Base-by-base conservation (phyloP, 495 filamentous ascomycete genomes). In the Sphaerosporella brunnea region DNA sequence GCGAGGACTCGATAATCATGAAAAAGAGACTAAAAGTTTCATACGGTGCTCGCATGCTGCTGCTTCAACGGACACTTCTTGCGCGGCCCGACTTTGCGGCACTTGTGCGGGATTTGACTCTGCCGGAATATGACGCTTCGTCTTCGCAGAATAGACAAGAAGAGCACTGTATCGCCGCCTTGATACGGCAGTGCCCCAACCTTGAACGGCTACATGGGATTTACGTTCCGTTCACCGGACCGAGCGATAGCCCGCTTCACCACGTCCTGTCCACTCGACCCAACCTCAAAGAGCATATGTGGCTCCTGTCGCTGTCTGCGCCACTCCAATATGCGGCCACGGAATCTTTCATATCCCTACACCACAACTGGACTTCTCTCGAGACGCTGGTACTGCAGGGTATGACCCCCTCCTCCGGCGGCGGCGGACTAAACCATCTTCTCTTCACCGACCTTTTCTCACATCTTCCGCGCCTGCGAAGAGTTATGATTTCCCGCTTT, bases 151-250 rank as follows among this genome's bases (percentile, higher is more conserved):
- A n/a, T n/a, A n/a, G n/a, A n/a, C n/a, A n/a, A n/a, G n/a, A n/a
- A n/a, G n/a, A n/a, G 56, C 71, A 73, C 38, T 70, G 79, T 26
- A 68, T 87, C 3, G 81, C 84, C 3, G 84, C 82, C 3, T 64
- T 95, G 23, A 74, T 93, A 23, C 87, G 86, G 78, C 74, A 78
- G 3, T 93, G 85, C 58, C 83, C 83, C 8, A 88, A 90, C 58
- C 64, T 95, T n/a, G n/a, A n/a, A 58, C 68, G 72, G 35, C 64
- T 93, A n/a, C 62, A 77, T 28, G 84, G 85, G 2, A 74, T 79
- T 51, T 75, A 80, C 55, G 71, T 78, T 4, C 66, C 73, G 4
- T 85, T 84, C 57, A 69, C 75, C 40, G 79, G 84, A 57, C 69
- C 75, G 36, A 85, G 80, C 52, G 78, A 81, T 56, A 78, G 82